Base-by-base conservation (phyloP, 257 asterid genomes). In the Eustoma russellianum region DNA sequence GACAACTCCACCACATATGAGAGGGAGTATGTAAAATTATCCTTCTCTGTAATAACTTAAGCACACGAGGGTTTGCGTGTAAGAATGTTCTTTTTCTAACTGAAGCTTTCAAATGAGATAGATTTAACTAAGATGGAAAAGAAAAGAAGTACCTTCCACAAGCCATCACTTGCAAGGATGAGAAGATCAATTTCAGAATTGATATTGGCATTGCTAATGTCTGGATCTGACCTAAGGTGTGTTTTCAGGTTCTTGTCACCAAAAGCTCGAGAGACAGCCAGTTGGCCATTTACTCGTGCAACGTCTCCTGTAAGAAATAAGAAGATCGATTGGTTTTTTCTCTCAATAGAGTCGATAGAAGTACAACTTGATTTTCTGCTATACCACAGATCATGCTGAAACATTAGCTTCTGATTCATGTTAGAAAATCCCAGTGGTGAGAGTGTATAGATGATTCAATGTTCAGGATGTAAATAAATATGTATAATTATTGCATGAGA, bases 211-310 rank as follows among this genome's bases (percentile, higher is more conserved):
- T 60, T 73, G 2, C 63, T 73, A 41, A 89, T 56, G 59, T 89
- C 97, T 13, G 95, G 97, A 58, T 89, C 95, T 0, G 89, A 81
- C 13, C 94, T 73, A 33, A 89, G 67, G 66, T 89, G 95, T 0
- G 87, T 63, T 74, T 83, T 83, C 73, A 89, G 69, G 71, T 83
- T 89, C 77, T 89, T 89, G 55, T 89, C 97, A 33, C 97, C 95
- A 55, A 89, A 89, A 53, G 97, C 95, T 15, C 97, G 93, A 43
- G 94, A 85, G 59, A 89, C 97, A 3, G 97, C 97, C 52, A 89
- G 72, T 64, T 89, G 97, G 2, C 95, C 94, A 24, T 89, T 76
- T 48, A 89, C 97, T 53, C 97, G 72, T 10, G 97, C 87, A 56
- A 89, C 97, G 56, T 89, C 97, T 44, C 97, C 95, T 89, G 89